Evolutionary conservation across 2,329 filamentous ascomycete species (phyloP).

Genomic region (Blumeria hordei): DNA sequence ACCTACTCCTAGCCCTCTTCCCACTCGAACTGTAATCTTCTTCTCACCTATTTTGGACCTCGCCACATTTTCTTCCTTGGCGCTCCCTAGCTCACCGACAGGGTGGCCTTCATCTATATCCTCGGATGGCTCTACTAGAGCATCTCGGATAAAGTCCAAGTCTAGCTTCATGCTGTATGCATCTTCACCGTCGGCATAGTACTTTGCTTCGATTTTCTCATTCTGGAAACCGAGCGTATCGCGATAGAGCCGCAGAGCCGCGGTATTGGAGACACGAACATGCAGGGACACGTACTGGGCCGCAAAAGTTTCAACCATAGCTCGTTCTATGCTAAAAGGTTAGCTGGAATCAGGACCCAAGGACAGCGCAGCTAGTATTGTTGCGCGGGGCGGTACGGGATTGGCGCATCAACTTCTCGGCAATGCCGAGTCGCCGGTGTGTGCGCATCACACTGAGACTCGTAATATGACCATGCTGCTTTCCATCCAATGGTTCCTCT

Average conservation of each 20-base stretch:
- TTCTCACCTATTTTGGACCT: slow-evolving; percentile 19
- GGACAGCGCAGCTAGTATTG: too few species aligned
- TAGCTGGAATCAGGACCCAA: neutral
- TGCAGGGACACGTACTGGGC: slow-evolving; percentile 88
- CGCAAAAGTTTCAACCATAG: slow-evolving; percentile 87
- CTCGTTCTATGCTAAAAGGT: slow-evolving; percentile 37
- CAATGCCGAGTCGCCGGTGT: slow-evolving; percentile 70
- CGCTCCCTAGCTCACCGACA: slow-evolving; percentile 36
- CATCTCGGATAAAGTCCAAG: slow-evolving; percentile 31
- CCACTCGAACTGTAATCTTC: slow-evolving; percentile 70
- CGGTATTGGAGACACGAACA: slow-evolving; percentile 80
- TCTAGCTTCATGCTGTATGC: slow-evolving; percentile 87
- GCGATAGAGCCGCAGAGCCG: slow-evolving; percentile 77
- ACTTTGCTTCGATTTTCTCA: slow-evolving; percentile 67
- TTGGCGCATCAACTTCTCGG: slow-evolving; percentile 94
- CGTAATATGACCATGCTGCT: slow-evolving; percentile 91
- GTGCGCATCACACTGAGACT: slow-evolving; percentile 90
- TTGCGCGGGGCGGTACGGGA: slow-evolving; percentile 41
- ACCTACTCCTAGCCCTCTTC: slow-evolving; percentile 53
- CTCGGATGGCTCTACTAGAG: slow-evolving; percentile 13
- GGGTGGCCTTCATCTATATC: slow-evolving; percentile 42
- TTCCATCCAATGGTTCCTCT: slow-evolving; percentile 76
- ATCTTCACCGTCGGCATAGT: slow-evolving; percentile 95
- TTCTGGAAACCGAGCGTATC: slow-evolving; percentile 76
- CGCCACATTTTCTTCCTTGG: slow-evolving; percentile 11